phyloP scores from a whole-genome alignment of 805 yeast genomes.

The Myxozyma neotropica region DNA sequence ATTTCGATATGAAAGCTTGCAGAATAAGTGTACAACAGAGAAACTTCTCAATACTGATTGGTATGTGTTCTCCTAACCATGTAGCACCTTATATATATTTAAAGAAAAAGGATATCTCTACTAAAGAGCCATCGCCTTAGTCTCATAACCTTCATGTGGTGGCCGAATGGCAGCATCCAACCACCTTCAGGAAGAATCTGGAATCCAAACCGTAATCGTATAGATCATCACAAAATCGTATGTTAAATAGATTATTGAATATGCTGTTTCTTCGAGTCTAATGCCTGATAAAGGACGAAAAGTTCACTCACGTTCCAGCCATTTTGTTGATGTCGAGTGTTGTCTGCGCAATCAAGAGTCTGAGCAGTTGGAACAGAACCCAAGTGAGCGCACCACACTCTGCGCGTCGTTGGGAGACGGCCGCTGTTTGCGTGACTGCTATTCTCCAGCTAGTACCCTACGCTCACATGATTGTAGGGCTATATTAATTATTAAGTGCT shows the following conservation, averaged over 20 bases:
- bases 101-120: slow-evolving; percentile 22
- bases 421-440: slow-evolving; percentile 9
- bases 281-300: background rate
- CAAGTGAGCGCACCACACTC: background rate
- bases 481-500: background rate
- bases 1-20: background rate
- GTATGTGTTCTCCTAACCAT: slow-evolving; percentile 12
- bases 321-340: slow-evolving; percentile 14
- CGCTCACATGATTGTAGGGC: background rate
- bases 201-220: slow-evolving; percentile 5
- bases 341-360: background rate
- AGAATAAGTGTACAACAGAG: slow-evolving; percentile 9
- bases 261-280: background rate
- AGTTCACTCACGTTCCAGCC: slow-evolving; percentile 32
- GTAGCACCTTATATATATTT: slow-evolving; percentile 22
- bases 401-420: background rate
- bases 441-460: background rate
- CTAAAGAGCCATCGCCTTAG: slow-evolving; percentile 11
- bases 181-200: slow-evolving; percentile 6
- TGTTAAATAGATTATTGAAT: background rate
- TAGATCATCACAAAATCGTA: background rate
- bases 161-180: background rate
- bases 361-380: background rate
- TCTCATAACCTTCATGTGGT: slow-evolving; percentile 22
- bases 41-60: slow-evolving; percentile 13